Base-by-base conservation (phyloP, 805 yeast species). In the Hanseniaspora taiwanica region DNA sequence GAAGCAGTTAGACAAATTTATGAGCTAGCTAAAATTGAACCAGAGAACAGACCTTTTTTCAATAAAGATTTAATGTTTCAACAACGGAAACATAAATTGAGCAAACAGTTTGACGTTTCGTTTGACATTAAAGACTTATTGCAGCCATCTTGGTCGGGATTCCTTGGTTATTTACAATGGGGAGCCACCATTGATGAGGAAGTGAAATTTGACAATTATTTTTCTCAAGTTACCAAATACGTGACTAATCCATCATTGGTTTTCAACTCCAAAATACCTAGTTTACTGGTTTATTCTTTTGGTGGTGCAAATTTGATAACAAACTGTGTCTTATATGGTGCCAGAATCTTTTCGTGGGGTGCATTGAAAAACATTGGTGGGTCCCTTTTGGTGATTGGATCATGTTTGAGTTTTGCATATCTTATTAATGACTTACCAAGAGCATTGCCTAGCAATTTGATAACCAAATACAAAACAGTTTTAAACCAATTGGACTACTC, bases 391-490 rank as follows among this genome's bases (percentile, higher is more conserved):
- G 47, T 76, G 2, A 66, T 74, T 7, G 69, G 71, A 1, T 62
- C 73, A 4, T 69, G 74, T 1, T 64, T 74, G 12, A 67, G 80
- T 0, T 61, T 72, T 0, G 73, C 75, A 32, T 85, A 82, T 51
- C 55, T 86, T 42, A 63, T 85, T 16, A 66, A 69, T 44, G 97
- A 91, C 57, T 74, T 93, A 12, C 96, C 96, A 2, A 74, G 80
- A 50, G 94, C 96, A 0, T 75, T 84, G 50, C 93, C 95, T 16
- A 67, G 85, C 48, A 86, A 86, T 43, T 70, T 85, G 43, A 85
- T 91, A 0, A 66, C 69, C 37, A 84, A 81, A 58, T 72, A 89
- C 48, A 72, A 71, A 46, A 54, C 54, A 6, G 81, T 79, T 51
- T 64, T 91, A 25, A 66, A 66, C 33, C 72, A 71, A 13, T 59